Base-by-base conservation (phyloP, 257 asterid species). In the Forsythia viridissima region DNA sequence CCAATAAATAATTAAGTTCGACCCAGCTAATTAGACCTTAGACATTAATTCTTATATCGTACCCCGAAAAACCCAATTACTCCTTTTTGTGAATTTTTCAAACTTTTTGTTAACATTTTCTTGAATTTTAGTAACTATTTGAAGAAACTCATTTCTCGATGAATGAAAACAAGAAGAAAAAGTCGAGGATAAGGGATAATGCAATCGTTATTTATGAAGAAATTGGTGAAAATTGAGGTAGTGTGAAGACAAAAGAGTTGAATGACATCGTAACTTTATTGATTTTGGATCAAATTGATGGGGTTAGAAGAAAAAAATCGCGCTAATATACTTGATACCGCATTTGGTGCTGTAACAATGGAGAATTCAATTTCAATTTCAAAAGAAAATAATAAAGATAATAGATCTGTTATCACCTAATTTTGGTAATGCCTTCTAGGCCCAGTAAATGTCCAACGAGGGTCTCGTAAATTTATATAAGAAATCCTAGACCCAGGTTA, bases 201-300 rank as follows among this genome's bases (percentile, higher is more conserved):
- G 79, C 79, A 4, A 76, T 38, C 21, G 20, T 30, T 39, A 41
- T 18, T 59, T 88, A 41, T 6, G 79, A 34, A 18, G 76, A 70
- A 41, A 67, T 5, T 8, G 76, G 43, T 15, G 80, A 80, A 18
- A 85, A 88, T 78, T 89, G 81, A 73, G 86, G 79, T 18, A 79
- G 76, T 18, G 90, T 84, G 72, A 95, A 91, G 87, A 92, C 97
- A 0, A 93, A 89, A 71, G 98, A 87, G 46, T 63, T 96, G 82
- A 89, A 84, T 76, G 96, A 96, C 90, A 93, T 93, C 71, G 83
- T 96, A 13, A 89, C 97, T 3, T 91, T 97, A 7, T 76, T 93
- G 85, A 75, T 85, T 65, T 83, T 93, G 4, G 90, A 87, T 9
- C 82, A 63, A 4, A 79, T 73, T 13, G 94, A 90, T 21, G 89